A percentile compares a stretch with the other conserved stretches of the same genome.
Conservation (phyloP, 1,139 yeast species). For the Zhuliangozyma parablackwelliae region DNA sequence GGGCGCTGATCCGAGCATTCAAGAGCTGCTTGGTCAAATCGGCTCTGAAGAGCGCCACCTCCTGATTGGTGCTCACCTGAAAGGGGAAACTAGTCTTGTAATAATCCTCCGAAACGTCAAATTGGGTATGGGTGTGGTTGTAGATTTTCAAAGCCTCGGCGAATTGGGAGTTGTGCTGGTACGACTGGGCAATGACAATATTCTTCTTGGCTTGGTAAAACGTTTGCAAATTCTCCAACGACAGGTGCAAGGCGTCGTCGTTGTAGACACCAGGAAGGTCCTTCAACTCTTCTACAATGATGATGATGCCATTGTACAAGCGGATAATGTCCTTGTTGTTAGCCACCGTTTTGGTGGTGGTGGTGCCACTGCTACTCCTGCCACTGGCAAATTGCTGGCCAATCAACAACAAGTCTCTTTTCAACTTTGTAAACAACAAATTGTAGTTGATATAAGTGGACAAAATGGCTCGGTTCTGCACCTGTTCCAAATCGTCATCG, state of each 20-base stretch:
- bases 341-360: constrained; percentile 17
- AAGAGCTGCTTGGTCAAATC: constrained; percentile 26
- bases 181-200: constrained; percentile 46
- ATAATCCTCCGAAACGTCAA: constrained; percentile 13
- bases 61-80: constrained; percentile 32
- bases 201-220: constrained; percentile 45
- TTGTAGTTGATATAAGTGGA: constrained; percentile 72
- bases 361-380: no score
- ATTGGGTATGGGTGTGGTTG: constrained; percentile 25
- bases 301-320: constrained; percentile 44
- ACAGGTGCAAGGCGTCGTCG: constrained; percentile 61
- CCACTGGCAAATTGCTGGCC: constrained; percentile 19
- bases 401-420: constrained; percentile 61
- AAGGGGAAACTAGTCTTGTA: constrained; percentile 34
- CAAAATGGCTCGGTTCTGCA: constrained; percentile 71
- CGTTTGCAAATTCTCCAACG: constrained; percentile 47
- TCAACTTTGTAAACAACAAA: constrained; percentile 58
- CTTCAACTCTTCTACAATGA: constrained; percentile 51
- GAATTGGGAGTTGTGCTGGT: constrained; percentile 40
- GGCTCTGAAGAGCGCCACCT: constrained; percentile 24
- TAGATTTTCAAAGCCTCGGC: constrained; percentile 55
- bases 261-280: constrained; percentile 91
- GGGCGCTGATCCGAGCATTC: constrained; percentile 50
- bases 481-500: constrained; percentile 47
- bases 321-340: constrained; percentile 44